phyloP scores from a whole-genome alignment of 2,329 filamentous ascomycete genomes.

The Mycosphaerelloides madeirae region DNA sequence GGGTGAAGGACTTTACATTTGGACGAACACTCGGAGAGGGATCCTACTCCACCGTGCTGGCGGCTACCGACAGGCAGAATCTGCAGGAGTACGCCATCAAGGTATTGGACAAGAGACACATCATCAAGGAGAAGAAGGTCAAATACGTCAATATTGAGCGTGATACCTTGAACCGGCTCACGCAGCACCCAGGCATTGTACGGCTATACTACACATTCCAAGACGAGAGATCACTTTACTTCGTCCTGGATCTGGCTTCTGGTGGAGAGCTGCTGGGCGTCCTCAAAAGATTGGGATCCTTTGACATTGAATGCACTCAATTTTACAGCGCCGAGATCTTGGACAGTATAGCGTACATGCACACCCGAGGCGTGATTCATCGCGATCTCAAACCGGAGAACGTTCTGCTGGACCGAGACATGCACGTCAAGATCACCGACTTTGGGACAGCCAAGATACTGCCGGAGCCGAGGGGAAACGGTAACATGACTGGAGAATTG shows the following conservation, averaged over 20 bases:
- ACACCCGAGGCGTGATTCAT: conserved; percentile 91
- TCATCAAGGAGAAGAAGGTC: conserved; percentile 99
- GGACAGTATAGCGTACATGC: conserved; percentile 97
- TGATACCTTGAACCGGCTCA: conserved; percentile 91
- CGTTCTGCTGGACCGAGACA: conserved; percentile 86
- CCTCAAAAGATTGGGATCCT: conserved; percentile 88
- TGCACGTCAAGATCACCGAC: conserved; percentile 98
- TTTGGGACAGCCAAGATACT: conserved; percentile 97
- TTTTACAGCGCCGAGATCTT: conserved; percentile 96
- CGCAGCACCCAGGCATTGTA: conserved; percentile 93
- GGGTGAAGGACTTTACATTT: conserved; percentile 94
- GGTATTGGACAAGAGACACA: conserved; percentile 95
- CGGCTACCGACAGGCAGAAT: conserved; percentile 88
- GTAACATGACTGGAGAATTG: conserved; percentile 24
- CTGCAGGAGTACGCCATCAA: conserved; percentile 97
- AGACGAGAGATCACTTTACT: conserved; percentile 92
- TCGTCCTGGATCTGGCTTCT: conserved; percentile 88
- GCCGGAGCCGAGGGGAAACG: conserved; percentile 46
- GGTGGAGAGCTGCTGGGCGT: conserved; percentile 89
- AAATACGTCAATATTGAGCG: conserved; percentile 99
- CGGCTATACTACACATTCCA: conserved; percentile 98
- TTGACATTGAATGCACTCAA: conserved; percentile 87
- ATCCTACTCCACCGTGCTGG: conserved; percentile 93
- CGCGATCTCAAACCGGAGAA: conserved; percentile 97
- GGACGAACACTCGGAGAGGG: conserved; percentile 87